phyloP scores from a whole-genome alignment of 164 flowering plant species.

The Kalanchoe fedtschenkoi region DNA sequence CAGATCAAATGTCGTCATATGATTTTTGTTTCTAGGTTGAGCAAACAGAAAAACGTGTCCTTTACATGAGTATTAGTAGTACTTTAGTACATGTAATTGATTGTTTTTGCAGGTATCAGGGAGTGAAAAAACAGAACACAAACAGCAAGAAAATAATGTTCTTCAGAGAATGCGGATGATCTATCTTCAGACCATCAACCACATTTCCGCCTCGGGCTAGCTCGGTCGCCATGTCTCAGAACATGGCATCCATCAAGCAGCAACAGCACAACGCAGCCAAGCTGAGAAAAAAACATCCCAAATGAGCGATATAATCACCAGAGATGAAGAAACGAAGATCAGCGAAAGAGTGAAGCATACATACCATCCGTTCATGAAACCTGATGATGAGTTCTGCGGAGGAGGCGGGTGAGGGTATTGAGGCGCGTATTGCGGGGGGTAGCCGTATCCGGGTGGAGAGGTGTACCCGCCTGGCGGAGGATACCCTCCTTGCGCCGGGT shows the following conservation, averaged over 20 bases:
- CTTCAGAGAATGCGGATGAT: too few species aligned
- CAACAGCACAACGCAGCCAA: slow-evolving; percentile 66
- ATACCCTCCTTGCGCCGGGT: slow-evolving; percentile 5
- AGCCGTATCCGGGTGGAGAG: background rate
- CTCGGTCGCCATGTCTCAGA: slow-evolving; percentile 13
- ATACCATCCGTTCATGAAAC: slow-evolving; percentile 4
- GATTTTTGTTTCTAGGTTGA: too few species aligned
- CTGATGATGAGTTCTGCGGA: background rate
- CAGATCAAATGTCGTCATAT: too few species aligned
- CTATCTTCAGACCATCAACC: too few species aligned
- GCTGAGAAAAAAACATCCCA: slow-evolving; percentile 18
- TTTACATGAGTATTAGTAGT: too few species aligned
- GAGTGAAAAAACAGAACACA: too few species aligned
- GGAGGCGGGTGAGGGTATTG: slow-evolving; percentile 6
- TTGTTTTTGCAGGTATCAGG: too few species aligned
- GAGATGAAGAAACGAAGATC: background rate
- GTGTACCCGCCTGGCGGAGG: slow-evolving; percentile 1
- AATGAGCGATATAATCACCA: background rate
- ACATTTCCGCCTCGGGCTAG: too few species aligned
- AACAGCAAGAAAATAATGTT: too few species aligned
- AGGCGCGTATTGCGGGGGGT: slow-evolving; percentile 6
- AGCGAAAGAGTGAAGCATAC: background rate
- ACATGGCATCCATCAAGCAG: slow-evolving; percentile 50
- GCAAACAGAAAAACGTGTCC: too few species aligned
- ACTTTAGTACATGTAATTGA: too few species aligned